Conservation (phyloP, 23 red algal species). For the Gracilaria caudata region DNA sequence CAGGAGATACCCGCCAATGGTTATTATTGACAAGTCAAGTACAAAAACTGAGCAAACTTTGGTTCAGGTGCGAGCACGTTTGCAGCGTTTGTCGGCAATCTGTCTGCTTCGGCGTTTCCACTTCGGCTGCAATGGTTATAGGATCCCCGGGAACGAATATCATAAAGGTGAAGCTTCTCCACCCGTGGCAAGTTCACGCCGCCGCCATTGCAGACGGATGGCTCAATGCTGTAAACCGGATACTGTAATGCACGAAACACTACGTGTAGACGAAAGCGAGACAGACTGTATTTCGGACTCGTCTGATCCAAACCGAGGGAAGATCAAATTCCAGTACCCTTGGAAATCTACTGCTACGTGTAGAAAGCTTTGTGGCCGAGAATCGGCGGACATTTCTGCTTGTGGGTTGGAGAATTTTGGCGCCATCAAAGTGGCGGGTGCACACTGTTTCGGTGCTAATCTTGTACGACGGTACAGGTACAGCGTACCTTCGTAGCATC, state of each 20-base stretch:
- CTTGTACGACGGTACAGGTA: too few species aligned
- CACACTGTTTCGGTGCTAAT: slow-evolving; percentile 1
- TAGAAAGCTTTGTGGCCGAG: background rate
- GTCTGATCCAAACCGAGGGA: background rate
- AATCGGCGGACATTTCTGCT: background rate
- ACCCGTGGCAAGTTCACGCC: background rate
- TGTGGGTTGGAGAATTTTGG: background rate
- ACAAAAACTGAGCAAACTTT: background rate
- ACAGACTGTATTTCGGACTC: too few species aligned
- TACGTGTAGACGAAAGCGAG: background rate
- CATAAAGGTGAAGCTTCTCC: too few species aligned
- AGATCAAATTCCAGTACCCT: background rate
- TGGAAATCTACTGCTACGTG: too few species aligned
- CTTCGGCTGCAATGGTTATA: background rate
- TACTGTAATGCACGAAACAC: background rate
- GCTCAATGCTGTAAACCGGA: background rate
- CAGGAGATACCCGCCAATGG: background rate
- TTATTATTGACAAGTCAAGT: background rate
- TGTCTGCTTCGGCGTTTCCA: background rate
- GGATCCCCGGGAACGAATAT: too few species aligned
- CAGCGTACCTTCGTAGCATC: too few species aligned
- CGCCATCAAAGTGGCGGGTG: slow-evolving; percentile 28
- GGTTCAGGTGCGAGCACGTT: background rate
- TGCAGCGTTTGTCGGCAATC: background rate
- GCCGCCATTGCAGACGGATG: background rate